A percentile compares a stretch with the other conserved stretches of the same genome.
Evolutionary conservation across 2,329 filamentous ascomycete species (phyloP).

Genomic region (Davidsoniella neocaledoniae): DNA sequence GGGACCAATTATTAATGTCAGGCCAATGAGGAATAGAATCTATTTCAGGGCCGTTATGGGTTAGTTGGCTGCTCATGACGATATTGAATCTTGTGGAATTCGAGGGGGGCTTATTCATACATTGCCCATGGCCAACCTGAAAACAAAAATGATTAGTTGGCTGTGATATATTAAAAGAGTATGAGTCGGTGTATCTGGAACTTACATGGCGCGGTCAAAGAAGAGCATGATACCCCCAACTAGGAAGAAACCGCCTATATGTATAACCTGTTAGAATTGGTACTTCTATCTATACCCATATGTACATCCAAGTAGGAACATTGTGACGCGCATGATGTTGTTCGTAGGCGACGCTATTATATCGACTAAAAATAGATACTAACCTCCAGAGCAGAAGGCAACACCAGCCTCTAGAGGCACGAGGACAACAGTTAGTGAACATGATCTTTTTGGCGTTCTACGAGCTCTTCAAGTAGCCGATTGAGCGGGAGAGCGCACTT

Average conservation of each 20-base stretch:
- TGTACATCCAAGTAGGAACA: no score
- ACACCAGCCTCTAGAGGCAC: constrained; percentile 66
- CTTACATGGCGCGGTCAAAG: constrained; percentile 90
- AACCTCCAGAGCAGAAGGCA: constrained; percentile 94
- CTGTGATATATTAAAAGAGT: constrained; percentile 2
- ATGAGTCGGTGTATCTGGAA: constrained; percentile 13
- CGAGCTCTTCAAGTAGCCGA: background rate
- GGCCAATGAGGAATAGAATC: constrained; percentile 95
- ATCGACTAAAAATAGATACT: constrained; percentile 18
- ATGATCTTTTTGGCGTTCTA: background rate
- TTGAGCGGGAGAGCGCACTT: constrained; percentile 37
- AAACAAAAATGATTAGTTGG: background rate
- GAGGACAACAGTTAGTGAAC: constrained; percentile 16
- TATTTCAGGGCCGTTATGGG: constrained; percentile 22
- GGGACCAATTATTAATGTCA: constrained; percentile 87
- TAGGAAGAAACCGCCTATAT: constrained; percentile 77
- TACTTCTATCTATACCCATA: background rate
- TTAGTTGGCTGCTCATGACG: constrained; percentile 7
- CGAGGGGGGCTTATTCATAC: constrained; percentile 30
- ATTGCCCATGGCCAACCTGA: constrained; percentile 92
- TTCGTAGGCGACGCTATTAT: no score
- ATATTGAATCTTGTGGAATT: constrained; percentile 3
- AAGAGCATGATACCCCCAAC: constrained; percentile 90
- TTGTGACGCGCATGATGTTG: no score
- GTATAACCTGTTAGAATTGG: background rate